phyloP scores from a whole-genome alignment of 345 rosid species.

The Litchi chinensis region DNA sequence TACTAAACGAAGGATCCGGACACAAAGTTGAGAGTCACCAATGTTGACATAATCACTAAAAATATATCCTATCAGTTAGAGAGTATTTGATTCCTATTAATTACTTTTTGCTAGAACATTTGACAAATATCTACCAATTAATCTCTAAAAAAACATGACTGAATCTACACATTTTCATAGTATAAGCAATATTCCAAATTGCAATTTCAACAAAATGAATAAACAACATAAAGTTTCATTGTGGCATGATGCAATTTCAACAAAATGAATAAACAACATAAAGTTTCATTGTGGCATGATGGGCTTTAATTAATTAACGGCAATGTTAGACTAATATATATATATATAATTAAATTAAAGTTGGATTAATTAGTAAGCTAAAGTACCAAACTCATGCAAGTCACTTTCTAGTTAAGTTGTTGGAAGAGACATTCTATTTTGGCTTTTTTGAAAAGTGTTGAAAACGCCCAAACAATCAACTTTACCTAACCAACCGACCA shows the following conservation, averaged over 20 bases:
- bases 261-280: not conserved
- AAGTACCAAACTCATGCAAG: slow-evolving; percentile 11
- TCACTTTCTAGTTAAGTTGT: slow-evolving; percentile 23
- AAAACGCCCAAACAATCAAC: slow-evolving; percentile 19
- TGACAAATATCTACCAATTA: not conserved
- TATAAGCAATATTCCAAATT: not conserved
- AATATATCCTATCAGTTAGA: not conserved
- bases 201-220: not conserved
- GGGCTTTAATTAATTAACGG: slow-evolving; percentile 6
- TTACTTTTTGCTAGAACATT: not conserved
- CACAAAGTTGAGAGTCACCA: not conserved
- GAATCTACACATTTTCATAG: not conserved
- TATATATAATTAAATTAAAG: not conserved
- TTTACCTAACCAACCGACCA: slow-evolving; percentile 50
- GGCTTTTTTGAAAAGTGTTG: slow-evolving; percentile 26
- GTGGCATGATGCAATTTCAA: no score
- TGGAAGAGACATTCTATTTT: slow-evolving; percentile 23
- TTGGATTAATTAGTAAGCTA: not conserved
- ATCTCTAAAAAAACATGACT: not conserved
- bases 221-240: not conserved
- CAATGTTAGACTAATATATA: no score
- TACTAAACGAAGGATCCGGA: not conserved
- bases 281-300: not conserved
- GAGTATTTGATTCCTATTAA: not conserved
- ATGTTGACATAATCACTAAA: no score